Evolutionary conservation across 2,329 filamentous ascomycete species (phyloP).

Genomic region (Ascochyta viciae-villosae): DNA sequence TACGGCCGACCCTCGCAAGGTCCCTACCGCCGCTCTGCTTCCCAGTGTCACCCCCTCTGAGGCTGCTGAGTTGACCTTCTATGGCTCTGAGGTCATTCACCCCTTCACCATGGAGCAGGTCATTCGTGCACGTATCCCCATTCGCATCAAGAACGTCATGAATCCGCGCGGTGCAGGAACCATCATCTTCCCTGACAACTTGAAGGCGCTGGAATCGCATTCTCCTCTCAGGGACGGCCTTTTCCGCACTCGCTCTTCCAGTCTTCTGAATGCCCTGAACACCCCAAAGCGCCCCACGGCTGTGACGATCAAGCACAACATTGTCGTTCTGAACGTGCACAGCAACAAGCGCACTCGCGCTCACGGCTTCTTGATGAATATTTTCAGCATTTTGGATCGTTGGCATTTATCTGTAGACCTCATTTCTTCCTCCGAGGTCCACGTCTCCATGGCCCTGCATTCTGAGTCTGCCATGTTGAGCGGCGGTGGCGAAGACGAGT

Average conservation of each 20-base stretch:
- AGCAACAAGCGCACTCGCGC: conserved; percentile 96
- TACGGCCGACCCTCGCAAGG: conserved; percentile 83
- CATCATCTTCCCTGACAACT: conserved; percentile 78
- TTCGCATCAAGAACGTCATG: conserved; percentile 92
- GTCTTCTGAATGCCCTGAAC: conserved; percentile 56
- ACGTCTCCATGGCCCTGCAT: conserved; percentile 96
- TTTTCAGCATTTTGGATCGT: conserved; percentile 89
- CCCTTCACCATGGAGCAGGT: conserved; percentile 98
- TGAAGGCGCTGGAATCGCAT: conserved; percentile 61
- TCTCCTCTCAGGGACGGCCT: conserved; percentile 65
- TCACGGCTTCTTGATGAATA: conserved; percentile 92
- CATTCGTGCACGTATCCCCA: conserved; percentile 77
- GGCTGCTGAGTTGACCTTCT: conserved; percentile 87
- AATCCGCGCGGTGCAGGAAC: conserved; percentile 81
- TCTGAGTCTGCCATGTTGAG: conserved; percentile 68
- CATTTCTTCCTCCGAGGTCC: conserved; percentile 95
- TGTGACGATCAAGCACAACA: conserved; percentile 96
- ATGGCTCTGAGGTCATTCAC: conserved; percentile 88
- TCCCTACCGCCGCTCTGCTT: conserved; percentile 91
- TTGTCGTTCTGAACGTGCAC: conserved; percentile 96
- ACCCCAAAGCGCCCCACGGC: conserved; percentile 61
- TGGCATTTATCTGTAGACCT: conserved; percentile 91
- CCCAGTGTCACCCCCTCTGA: conserved; percentile 90
- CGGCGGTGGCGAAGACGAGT: conserved; percentile 55
- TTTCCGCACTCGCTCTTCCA: conserved; percentile 56